Evolutionary conservation across 208 protist species (phyloP).

Genomic region (Jaenimonas drosophilae): DNA sequence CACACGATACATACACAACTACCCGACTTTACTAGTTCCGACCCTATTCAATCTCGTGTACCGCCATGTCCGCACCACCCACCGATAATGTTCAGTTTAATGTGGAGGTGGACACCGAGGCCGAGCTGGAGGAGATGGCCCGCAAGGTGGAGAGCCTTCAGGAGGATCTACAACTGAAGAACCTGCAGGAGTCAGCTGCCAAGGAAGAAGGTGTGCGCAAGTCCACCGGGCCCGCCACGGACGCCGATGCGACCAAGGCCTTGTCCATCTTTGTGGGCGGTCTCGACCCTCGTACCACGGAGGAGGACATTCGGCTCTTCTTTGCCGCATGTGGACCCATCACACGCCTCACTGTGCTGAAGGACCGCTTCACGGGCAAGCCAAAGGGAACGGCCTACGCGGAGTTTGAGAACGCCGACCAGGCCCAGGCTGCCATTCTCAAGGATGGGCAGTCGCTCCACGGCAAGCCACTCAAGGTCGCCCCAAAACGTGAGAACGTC

Average conservation of each 20-base stretch:
- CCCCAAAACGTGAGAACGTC: constrained; percentile 81
- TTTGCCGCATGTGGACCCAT: constrained; percentile 87
- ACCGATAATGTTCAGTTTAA: constrained; percentile 19
- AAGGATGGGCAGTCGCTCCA: constrained; percentile 85
- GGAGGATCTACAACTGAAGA: constrained; percentile 78
- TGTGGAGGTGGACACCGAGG: constrained; percentile 45
- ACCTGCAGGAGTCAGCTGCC: constrained; percentile 64
- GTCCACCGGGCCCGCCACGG: constrained; percentile 9
- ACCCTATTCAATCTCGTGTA: too few relatives aligned
- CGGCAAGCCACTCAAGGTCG: constrained; percentile 73
- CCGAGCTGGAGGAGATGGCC: constrained; percentile 70
- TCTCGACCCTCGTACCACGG: constrained; percentile 78
- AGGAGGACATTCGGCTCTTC: constrained; percentile 88
- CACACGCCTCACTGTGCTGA: constrained; percentile 85
- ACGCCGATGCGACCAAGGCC: constrained; percentile 18
- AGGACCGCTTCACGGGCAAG: constrained; percentile 81
- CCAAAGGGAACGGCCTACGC: constrained; percentile 91
- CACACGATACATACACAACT: too few relatives aligned
- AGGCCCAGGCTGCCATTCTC: constrained; percentile 68
- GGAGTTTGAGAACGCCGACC: constrained; percentile 83
- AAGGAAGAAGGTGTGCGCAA: constrained; percentile 75
- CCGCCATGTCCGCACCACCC: too few relatives aligned
- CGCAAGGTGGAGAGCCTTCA: constrained; percentile 75
- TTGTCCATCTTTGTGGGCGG: constrained; percentile 90
- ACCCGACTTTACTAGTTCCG: background rate